Conservation (phyloP, 2,329 filamentous ascomycete species). For the Mycosphaerella arachidis region DNA sequence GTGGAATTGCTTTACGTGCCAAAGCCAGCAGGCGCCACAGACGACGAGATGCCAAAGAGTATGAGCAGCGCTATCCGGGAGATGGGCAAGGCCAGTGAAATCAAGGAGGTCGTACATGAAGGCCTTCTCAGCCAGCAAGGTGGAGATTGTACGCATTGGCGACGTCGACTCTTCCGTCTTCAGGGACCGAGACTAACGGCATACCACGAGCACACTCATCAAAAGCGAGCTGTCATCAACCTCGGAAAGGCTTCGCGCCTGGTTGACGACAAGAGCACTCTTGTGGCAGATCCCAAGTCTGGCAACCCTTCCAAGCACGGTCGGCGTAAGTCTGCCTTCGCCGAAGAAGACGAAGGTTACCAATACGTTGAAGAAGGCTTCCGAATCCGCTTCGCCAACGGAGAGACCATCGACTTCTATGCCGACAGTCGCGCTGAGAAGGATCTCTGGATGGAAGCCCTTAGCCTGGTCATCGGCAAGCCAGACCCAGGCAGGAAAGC, state of each 20-base stretch:
- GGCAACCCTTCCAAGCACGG: slow-evolving; percentile 52
- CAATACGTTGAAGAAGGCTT: slow-evolving; percentile 99
- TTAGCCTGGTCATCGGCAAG: slow-evolving; percentile 66
- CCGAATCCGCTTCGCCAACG: slow-evolving; percentile 96
- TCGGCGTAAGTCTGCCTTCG: slow-evolving; percentile 88
- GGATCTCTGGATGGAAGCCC: slow-evolving; percentile 88
- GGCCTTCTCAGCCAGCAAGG: slow-evolving; percentile 93
- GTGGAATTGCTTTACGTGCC: slow-evolving; percentile 93
- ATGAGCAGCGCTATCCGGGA: slow-evolving; percentile 96
- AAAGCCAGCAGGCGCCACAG: slow-evolving; percentile 76
- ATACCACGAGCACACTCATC: slow-evolving; percentile 90
- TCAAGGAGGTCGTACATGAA: slow-evolving; percentile 70
- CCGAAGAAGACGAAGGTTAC: slow-evolving; percentile 97
- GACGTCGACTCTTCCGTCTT: slow-evolving; percentile 93
- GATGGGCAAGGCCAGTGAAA: slow-evolving; percentile 82
- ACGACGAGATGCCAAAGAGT: slow-evolving; percentile 98
- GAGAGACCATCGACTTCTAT: slow-evolving; percentile 97
- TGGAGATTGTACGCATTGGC: slow-evolving; percentile 98
- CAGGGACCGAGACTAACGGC: slow-evolving; percentile 87
- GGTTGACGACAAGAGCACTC: slow-evolving; percentile 81
- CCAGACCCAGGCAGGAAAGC: slow-evolving; percentile 48
- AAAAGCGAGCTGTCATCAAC: slow-evolving; percentile 95
- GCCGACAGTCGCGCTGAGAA: slow-evolving; percentile 84
- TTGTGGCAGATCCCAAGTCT: slow-evolving; percentile 75
- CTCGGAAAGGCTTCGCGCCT: slow-evolving; percentile 86